phyloP scores from a whole-genome alignment of 2,329 filamentous ascomycete genomes.

The Diaporthe sp. region DNA sequence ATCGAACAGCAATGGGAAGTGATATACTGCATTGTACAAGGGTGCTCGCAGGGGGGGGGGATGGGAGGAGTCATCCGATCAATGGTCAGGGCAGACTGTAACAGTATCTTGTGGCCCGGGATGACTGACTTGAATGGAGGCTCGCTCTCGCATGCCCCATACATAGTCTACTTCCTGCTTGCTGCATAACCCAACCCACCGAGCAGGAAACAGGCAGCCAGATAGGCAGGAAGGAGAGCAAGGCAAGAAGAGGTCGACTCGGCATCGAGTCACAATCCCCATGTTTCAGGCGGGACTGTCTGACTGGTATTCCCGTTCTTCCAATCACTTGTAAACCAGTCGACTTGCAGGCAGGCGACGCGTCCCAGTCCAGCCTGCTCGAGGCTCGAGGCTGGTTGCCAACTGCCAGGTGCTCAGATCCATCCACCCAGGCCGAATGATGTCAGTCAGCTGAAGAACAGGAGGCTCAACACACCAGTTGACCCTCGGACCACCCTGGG shows the following conservation, averaged over 20 bases:
- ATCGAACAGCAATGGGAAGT: neutral
- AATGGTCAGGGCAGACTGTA: neutral
- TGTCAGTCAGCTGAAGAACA: constrained; percentile 24
- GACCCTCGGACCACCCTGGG: neutral
- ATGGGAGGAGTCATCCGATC: constrained; percentile 11
- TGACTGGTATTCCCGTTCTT: too few species aligned
- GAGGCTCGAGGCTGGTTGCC: neutral
- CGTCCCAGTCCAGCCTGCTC: neutral
- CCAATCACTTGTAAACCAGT: neutral
- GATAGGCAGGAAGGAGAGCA: neutral
- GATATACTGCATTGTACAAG: neutral
- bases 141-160: neutral
- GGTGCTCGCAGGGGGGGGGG: neutral
- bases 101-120: neutral
- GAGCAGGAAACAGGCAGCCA: neutral
- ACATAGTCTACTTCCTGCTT: neutral
- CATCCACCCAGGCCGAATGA: neutral
- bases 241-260: neutral
- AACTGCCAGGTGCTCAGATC: neutral
- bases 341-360: neutral
- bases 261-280: constrained; percentile 29
- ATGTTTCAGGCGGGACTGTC: constrained; percentile 13
- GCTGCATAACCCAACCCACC: neutral
- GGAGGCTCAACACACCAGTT: constrained; percentile 25
- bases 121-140: neutral